Base-by-base conservation (phyloP, 1,284 basidiomycete genomes). In the Leccinum angustisporum region DNA sequence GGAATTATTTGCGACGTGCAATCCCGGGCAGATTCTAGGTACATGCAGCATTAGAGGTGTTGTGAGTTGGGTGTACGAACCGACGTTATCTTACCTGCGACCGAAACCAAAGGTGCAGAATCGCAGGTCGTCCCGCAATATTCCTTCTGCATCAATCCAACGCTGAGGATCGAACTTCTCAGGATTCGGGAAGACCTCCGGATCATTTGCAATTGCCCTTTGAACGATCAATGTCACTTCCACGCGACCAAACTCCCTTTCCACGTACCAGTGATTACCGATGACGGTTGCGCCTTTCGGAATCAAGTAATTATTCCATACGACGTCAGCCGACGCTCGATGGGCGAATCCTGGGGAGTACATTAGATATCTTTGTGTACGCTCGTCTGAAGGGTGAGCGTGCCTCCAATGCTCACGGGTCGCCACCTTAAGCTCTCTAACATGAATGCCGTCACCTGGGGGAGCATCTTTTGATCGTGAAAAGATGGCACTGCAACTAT, bases 101-200 rank as follows among this genome's bases (percentile, higher is more conserved):
- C 86, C 87, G 60, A 87, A 87, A 0, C 87, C 86, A 62, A 83
- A 89, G 14, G 81, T 76, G 65, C 79, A 86, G 18, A 79, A 77
- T 62, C 77, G 82, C 13, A 87, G 60, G 62, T 87, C 85, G 4
- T 84, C 80, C 5, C 66, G 61, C 16, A 88, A 60, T 7, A 72
- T 74, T 2, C 84, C 86, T 3, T 82, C 74, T 6, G 74, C 68
- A 16, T 77, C 79, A 6, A 89, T 59, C 86, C 86, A 89, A 18
- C 86, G 79, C 59, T 81, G 77, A 1, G 85, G 86, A 55, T 84
- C 74, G 70, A 89, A 88, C 30, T 61, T 70, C 46, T 88, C 83
- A 0, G 86, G 85, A 56, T 87, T 81, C 1, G 83, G 81, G 70
- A 84, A 89, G 21, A 82, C 77, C 3, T 74, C 77, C 0, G 85